These are phyloP conservation scores for Lactarius pseudohatsudake DNA, from an alignment of 768 basidiomycete genomes.

Conservation along the genomic window DNA sequence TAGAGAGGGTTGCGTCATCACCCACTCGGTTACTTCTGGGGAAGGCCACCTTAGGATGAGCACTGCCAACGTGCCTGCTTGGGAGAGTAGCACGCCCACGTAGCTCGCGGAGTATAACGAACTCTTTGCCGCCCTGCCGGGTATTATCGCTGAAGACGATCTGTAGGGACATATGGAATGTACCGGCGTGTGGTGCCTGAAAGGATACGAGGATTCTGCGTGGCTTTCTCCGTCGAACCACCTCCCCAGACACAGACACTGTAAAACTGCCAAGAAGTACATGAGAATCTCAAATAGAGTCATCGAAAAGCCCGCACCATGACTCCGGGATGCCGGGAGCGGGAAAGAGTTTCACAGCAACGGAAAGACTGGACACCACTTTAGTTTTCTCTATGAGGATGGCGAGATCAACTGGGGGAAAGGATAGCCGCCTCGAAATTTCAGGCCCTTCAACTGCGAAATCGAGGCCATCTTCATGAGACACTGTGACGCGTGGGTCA, in stretches of 20 bases:
- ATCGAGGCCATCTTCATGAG: slow-evolving; percentile 17
- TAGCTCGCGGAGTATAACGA: slow-evolving; percentile 11
- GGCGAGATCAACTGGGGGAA: background rate
- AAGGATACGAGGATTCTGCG: slow-evolving; percentile 10
- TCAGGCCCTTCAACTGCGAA: slow-evolving; percentile 3
- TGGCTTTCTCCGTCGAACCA: background rate
- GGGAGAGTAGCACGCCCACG: background rate
- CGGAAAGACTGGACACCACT: background rate
- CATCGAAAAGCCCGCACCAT: slow-evolving; percentile 4
- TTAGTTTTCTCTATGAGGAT: background rate
- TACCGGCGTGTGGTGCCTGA: slow-evolving; percentile 5
- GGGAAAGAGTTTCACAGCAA: background rate
- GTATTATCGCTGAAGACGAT: slow-evolving; percentile 8
- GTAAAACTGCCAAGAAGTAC: slow-evolving; percentile 1
- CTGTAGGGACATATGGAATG: background rate
- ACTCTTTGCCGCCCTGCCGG: background rate
- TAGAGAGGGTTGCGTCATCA: background rate
- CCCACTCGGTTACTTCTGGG: background rate
- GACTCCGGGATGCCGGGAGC: background rate
- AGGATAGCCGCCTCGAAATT: background rate
- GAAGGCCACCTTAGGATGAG: background rate
- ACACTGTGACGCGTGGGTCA: slow-evolving; percentile 6
- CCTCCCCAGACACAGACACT: background rate
- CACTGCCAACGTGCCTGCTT: background rate
- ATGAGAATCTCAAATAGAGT: background rate